Evolutionary conservation across 2,329 filamentous ascomycete genomes (phyloP), one percentile per base, ranked within the genome.

Genomic region (Microsporum ferrugineum): DNA sequence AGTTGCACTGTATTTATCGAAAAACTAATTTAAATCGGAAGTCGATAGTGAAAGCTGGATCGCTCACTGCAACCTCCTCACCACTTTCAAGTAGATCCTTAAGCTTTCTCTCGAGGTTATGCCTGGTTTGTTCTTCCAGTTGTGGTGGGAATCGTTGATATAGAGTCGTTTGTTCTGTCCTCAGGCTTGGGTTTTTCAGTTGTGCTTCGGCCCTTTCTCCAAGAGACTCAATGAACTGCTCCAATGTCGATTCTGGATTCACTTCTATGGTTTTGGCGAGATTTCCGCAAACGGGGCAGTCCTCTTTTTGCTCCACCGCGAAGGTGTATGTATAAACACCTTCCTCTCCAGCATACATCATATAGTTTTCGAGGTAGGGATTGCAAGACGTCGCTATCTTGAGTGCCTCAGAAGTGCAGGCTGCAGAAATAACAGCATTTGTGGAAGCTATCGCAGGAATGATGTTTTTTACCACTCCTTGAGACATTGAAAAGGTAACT

Each of bases 341-440:
- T 70, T 95, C 92, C 70, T 97, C 91, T 55, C 95, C 94, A 10
- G 90, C 96, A 74, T 99, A 99, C 89, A 96, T 96, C 91, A 97
- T 97, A 77, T 99, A 99, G 73, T 96, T 95, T 61, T 87, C 87
- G 14, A 99, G 80, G 65, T 85, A 87, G 0, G 92, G 90, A 36
- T 92, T 94, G 41, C 87, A 84, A 57, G 82, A 84, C 12, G 89
- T 95, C 47, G 88, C 88, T 64, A 99, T 89, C 77, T 99, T 99
- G 77, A 97, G 85, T 1, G 91, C 92, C 75, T 99, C 94, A 66
- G 96, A 97, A 75, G 94, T 97, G 75, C 92, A 97, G 59, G 89
- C 88, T 1, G 92, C 94, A 1, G 94, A 94, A 65, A 99, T 88
- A 68, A 99, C 94, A 61, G 94, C 92, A 72, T 99, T 99, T 5